phyloP scores from a whole-genome alignment of 2,329 filamentous ascomycete species.

The Ustulina deusta region DNA sequence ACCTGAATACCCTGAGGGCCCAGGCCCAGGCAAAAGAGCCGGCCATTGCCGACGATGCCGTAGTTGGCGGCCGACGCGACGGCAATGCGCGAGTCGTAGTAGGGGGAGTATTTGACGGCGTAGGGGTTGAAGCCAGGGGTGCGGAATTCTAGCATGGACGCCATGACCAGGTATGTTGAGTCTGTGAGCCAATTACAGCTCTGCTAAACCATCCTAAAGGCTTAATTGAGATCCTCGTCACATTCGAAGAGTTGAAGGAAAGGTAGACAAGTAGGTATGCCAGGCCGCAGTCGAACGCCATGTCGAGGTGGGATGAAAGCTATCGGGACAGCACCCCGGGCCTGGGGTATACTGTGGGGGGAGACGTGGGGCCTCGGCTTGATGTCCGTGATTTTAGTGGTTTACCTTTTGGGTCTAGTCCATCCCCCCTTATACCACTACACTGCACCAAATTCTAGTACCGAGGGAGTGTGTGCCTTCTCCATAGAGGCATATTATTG shows the following conservation, averaged over 20 bases:
- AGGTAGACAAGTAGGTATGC: background rate
- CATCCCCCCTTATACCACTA: too few species aligned
- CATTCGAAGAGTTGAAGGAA: slow-evolving; percentile 8
- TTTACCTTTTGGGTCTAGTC: background rate
- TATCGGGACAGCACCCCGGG: slow-evolving; percentile 1
- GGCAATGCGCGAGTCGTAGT: slow-evolving; percentile 94
- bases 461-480: background rate
- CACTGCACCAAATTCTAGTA: background rate
- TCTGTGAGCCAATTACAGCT: slow-evolving; percentile 20
- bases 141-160: slow-evolving; percentile 88
- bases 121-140: slow-evolving; percentile 96
- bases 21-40: slow-evolving; percentile 85
- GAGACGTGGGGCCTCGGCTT: slow-evolving; percentile 48
- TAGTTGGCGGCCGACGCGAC: slow-evolving; percentile 94
- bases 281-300: background rate
- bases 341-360: slow-evolving; percentile 4
- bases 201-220: slow-evolving; percentile 16
- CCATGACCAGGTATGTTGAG: slow-evolving; percentile 51
- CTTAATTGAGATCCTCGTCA: slow-evolving; percentile 1
- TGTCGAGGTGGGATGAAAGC: slow-evolving; percentile 14
- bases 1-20: slow-evolving; percentile 85
- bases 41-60: slow-evolving; percentile 95
- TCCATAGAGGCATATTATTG: slow-evolving; percentile 13
- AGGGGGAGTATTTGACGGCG: slow-evolving; percentile 97
- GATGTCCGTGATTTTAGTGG: slow-evolving; percentile 1